phyloP scores from a whole-genome alignment of 805 yeast species.

The Lipomyces sp. region DNA sequence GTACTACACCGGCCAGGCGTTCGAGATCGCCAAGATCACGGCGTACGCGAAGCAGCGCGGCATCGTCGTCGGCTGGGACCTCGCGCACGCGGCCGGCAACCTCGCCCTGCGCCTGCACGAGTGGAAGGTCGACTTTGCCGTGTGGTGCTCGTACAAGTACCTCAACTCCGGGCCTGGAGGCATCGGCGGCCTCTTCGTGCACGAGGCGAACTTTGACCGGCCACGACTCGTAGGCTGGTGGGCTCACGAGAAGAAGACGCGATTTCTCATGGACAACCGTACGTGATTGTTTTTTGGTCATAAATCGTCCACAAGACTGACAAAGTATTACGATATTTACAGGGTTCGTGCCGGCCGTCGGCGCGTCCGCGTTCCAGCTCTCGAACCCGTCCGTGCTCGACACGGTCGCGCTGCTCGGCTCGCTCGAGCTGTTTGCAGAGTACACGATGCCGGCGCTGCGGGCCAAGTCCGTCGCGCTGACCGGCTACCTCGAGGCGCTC shows the following conservation, averaged over 20 bases:
- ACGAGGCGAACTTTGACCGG: slow-evolving; percentile 46
- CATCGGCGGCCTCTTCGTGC: slow-evolving; percentile 80
- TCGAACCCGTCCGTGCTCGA: slow-evolving; percentile 88
- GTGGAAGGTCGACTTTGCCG: slow-evolving; percentile 91
- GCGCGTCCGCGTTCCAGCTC: slow-evolving; percentile 85
- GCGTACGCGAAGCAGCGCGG: slow-evolving; percentile 53
- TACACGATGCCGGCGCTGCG: slow-evolving; percentile 59
- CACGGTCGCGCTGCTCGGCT: slow-evolving; percentile 66
- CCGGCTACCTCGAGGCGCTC: slow-evolving; percentile 51
- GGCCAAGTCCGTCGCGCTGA: slow-evolving; percentile 54
- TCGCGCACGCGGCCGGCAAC: slow-evolving; percentile 93
- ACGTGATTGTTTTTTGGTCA: not conserved
- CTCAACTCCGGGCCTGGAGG: slow-evolving; percentile 92
- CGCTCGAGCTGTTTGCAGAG: slow-evolving; percentile 56
- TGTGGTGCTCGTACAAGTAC: slow-evolving; percentile 91
- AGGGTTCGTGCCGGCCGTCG: slow-evolving; percentile 56
- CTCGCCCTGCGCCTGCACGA: slow-evolving; percentile 73
- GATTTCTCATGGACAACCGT: slow-evolving; percentile 65
- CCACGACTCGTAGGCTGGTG: slow-evolving; percentile 96
- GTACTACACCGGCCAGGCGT: slow-evolving; percentile 85
- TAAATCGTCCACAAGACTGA: not conserved
- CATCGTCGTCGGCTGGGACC: slow-evolving; percentile 76
- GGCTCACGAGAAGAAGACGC: slow-evolving; percentile 71
- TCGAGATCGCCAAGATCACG: slow-evolving; percentile 74
- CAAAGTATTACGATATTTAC: not conserved